Evolutionary conservation across 805 yeast species (phyloP), one percentile per base, ranked within the genome.

Genomic region (Grigorovia yakushimaensis): DNA sequence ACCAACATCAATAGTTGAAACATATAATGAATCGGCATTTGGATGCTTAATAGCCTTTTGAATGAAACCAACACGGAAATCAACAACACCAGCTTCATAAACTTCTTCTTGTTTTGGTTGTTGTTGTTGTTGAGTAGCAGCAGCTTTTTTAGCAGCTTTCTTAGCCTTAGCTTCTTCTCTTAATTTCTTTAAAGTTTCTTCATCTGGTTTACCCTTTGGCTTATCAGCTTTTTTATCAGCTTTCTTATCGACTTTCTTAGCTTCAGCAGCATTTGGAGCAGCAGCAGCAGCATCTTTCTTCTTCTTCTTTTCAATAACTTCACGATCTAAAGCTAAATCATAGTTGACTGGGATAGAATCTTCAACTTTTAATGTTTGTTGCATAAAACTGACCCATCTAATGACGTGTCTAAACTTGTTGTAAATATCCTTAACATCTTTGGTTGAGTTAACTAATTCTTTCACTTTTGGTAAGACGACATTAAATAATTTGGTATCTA

Each of bases 11-110:
- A 93, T 93, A 45, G 98, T 93, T 24, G 98, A 93, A 48, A 93
- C 96, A 66, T 93, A 93, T 59, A 93, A 74, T 1, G 96, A 77
- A 69, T 93, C 99, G 35, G 99, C 99, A 67, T 93, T 91, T 53
- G 98, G 98, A 72, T 93, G 99, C 68, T 86, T 87, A 62, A 86
- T 75, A 46, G 97, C 96, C 73, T 94, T 93, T 72, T 91, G 88
- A 62, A 93, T 93, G 75, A 82, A 88, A 46, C 99, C 99, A 52
- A 93, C 96, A 65, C 95, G 81, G 70, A 93, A 80, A 65, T 89
- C 97, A 63, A 93, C 80, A 75, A 82, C 72, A 18, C 95, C 78
- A 49, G 98, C 96, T 57, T 73, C 74, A 57, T 91, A 82, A 47
- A 85, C 83, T 33, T 74, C 82, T 49, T 72, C 77, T 41, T 61